Base-by-base conservation (phyloP, 257 asterid genomes). In the Rauvolfia tetraphylla region DNA sequence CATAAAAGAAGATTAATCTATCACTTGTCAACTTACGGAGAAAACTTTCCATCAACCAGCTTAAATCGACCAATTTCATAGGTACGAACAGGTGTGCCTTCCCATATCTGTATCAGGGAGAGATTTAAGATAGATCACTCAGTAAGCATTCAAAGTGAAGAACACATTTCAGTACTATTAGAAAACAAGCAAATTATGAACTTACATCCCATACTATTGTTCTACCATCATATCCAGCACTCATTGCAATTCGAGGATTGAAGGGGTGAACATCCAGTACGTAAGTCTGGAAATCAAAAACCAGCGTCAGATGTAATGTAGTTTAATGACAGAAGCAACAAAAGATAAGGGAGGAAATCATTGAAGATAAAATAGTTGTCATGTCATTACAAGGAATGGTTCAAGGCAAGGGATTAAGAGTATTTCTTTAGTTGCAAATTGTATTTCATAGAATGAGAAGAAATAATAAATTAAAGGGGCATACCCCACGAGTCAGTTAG, bases 221-320 rank as follows among this genome's bases (percentile, higher is more conserved):
- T 90, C 83, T 95, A 82, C 98, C 98, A 86, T 95, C 98, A 90
- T 95, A 95, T 81, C 98, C 98, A 6, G 98, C 98, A 84, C 98
- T 95, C 98, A 95, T 92, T 80, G 98, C 98, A 69, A 95, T 92
- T 36, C 98, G 92, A 78, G 98, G 98, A 79, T 95, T 95, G 81
- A 89, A 92, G 77, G 98, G 98, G 82, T 92, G 98, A 78, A 95
- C 98, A 86, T 95, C 98, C 82, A 95, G 86, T 56, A 92, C 96
- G 80, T 92, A 95, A 71, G 98, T 92, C 98, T 95, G 80, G 85
- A 81, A 36, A 61, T 56, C 9, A 17, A 78, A 57, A 56, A 4
- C 38, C 53, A 56, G 23, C 5, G 62, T 77, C 70, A 77, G 38
- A 44, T 70, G 17, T 38, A 12, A 38, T 38, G 17, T 23, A n/a